Evolutionary conservation across 805 yeast genomes (phyloP).

Genomic region (Kuraishia molischiana): DNA sequence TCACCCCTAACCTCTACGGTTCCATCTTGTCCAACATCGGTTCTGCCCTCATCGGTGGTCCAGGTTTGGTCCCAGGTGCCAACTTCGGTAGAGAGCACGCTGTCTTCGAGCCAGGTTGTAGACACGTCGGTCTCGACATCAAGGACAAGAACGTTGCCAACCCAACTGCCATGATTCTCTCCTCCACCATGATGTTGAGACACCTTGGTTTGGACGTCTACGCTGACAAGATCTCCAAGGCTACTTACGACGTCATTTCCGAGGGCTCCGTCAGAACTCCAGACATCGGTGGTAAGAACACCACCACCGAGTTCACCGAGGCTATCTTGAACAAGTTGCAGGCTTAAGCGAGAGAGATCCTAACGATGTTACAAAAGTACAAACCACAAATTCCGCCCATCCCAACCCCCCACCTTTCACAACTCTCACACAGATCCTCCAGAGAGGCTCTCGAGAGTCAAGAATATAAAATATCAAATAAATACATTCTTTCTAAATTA

Average conservation of each 20-base stretch:
- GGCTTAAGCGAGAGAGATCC: too few species aligned
- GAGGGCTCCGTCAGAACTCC: constrained; percentile 80
- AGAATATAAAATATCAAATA: too few species aligned
- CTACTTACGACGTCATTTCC: constrained; percentile 82
- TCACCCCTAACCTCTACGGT: constrained; percentile 97
- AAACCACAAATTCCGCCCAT: too few species aligned
- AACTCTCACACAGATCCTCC: too few species aligned
- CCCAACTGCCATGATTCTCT: constrained; percentile 96
- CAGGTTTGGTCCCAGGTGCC: constrained; percentile 98
- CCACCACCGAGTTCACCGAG: constrained; percentile 91
- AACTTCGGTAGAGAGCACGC: constrained; percentile 97
- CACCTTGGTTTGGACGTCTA: constrained; percentile 82
- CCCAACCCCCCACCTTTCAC: too few species aligned
- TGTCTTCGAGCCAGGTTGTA: constrained; percentile 98
- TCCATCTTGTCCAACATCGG: constrained; percentile 96
- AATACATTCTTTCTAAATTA: too few species aligned
- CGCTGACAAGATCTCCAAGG: constrained; percentile 82
- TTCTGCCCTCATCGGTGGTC: constrained; percentile 95
- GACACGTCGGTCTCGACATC: constrained; percentile 97
- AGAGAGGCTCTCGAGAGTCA: too few species aligned
- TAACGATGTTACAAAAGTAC: too few species aligned
- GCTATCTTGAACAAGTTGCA: constrained; percentile 74
- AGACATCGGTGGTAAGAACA: constrained; percentile 84
- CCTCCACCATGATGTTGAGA: constrained; percentile 86
- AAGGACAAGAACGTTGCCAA: constrained; percentile 92